Base-by-base conservation (phyloP, 2,329 filamentous ascomycete genomes). In the Tolypocladium endophyticum region DNA sequence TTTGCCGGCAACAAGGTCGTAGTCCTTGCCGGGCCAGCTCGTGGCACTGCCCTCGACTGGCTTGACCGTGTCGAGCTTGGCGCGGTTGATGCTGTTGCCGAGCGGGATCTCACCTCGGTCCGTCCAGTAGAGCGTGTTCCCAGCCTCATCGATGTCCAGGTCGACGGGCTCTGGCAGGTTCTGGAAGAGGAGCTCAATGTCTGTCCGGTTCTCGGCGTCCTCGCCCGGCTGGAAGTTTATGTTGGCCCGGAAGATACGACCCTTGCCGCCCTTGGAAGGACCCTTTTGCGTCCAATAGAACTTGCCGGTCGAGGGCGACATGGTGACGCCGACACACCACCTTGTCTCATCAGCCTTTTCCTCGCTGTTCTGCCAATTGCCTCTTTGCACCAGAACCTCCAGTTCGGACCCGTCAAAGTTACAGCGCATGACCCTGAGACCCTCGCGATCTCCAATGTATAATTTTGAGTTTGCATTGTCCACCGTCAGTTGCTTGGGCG, bases 251-350 rank as follows among this genome's bases (percentile, higher is more conserved):
- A 82, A 81, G 52, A 87, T 83, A 4, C 78, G 74, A 0, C 84
- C 84, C 47, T 75, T 66, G 1, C 69, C 70, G 0, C 73, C 75
- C 67, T 85, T 86, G 3, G 77, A 75, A 0, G 74, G 70, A 0
- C 84, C 83, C 64, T 86, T 86, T 57, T 86, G 83, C 0, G 79
- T 82, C 83, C 83, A 87, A 73, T 81, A 86, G 54, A 86, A 72
- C 50, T 77, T 74, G 18, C 75, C 74, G 1, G 70, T 69, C 0
- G 68, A 61, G 0, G 70, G 69, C 3, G 77, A 76, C 0, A 86
- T 72, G 0, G 78, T 68, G 45, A 87, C 74, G 1, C 84, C 83
- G 11, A 86, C 82, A 59, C 80, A 83, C 81, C 81, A 84, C 4
- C 72, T 68, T 54, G 63, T 66, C 61, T 62, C 39, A 58, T 79